Percentiles rank a stretch among this genome's conserved stretches.
These are phyloP conservation scores for Rhizopogon salebrosus DNA, from an alignment of 768 basidiomycete species.

Conservation along the genomic window DNA sequence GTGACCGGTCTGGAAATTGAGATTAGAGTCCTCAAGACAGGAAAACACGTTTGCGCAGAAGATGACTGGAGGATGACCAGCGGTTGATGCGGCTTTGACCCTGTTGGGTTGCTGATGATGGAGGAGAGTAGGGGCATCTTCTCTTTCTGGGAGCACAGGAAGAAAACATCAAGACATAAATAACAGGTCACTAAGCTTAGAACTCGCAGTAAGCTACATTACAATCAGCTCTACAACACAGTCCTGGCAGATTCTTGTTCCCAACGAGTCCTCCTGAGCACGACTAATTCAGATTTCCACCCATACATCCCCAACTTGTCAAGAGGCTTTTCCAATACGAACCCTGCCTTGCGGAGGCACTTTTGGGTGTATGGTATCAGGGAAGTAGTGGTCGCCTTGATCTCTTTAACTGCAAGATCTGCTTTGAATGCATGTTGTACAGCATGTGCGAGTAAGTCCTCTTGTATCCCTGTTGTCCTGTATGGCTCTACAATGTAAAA, in stretches of 20 bases:
- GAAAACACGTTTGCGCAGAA: conserved; percentile 49
- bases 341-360: conserved; percentile 43
- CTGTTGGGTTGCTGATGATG: conserved; percentile 20
- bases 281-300: conserved; percentile 48
- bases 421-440: conserved; percentile 50
- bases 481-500: conserved; percentile 68
- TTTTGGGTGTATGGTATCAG: conserved; percentile 46
- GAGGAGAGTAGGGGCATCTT: conserved; percentile 25
- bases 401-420: conserved; percentile 34
- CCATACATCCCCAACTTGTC: conserved; percentile 47
- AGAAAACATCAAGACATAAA: too few relatives aligned
- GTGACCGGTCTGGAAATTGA: conserved; percentile 15
- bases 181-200: too few relatives aligned
- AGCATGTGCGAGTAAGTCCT: conserved; percentile 62
- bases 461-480: conserved; percentile 50
- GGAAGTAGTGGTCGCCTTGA: conserved; percentile 44
- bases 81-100: conserved; percentile 30
- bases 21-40: conserved; percentile 47
- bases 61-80: conserved; percentile 59
- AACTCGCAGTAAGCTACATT: neutral
- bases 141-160: neutral
- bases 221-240: neutral
- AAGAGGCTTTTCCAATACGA: conserved; percentile 38
- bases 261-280: conserved; percentile 45
- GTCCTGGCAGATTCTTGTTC: conserved; percentile 16